Evolutionary conservation across 2,329 filamentous ascomycete species (phyloP), one percentile per base, ranked within the genome.

Genomic region (Pestalotiopsis sp.): DNA sequence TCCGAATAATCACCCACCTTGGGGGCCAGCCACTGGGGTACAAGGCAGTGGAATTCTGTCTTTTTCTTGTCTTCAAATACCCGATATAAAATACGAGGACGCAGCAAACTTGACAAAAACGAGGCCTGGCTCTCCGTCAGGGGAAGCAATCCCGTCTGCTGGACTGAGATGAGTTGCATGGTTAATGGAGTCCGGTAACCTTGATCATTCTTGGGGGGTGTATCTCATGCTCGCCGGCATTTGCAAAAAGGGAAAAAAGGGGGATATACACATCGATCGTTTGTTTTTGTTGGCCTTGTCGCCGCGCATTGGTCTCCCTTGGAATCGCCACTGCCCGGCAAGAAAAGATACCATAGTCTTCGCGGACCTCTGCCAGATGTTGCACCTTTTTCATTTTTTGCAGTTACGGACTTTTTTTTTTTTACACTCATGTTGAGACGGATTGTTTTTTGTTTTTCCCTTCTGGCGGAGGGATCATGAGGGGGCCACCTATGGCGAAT

Each of bases 111-210:
- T 52, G 62, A 64, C 65, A 64, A 49, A 36, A 61, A 58, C 17
- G 57, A 64, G 68, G 45, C 59, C 52, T 56, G 61, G 65, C 71
- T 70, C 71, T 71, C 66, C 72, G 72, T 70, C 69, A 68, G 67
- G 67, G 72, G 65, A 63, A 73, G 70, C 71, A 71, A 72, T 71
- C 69, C 73, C 73, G 73, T 71, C 71, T 70, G 67, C 70, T 72
- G 73, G 73, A 73, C 70, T 73, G 72, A 73, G 66, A 68, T 75
- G 73, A 71, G 72, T 74, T 77, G 74, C 75, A 77, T 77, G 74
- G 75, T 73, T 72, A 73, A 69, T 72, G 73, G 76, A 77, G 73
- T 77, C 74, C 68, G 71, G 74, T 49, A 72, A 74, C 71, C 70
- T 69, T 73, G 71, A 71, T 75, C 72, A 73, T 72, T 69, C 75